Base-by-base conservation (phyloP, 1,284 basidiomycete genomes). In the Xerocomus nothofagi region DNA sequence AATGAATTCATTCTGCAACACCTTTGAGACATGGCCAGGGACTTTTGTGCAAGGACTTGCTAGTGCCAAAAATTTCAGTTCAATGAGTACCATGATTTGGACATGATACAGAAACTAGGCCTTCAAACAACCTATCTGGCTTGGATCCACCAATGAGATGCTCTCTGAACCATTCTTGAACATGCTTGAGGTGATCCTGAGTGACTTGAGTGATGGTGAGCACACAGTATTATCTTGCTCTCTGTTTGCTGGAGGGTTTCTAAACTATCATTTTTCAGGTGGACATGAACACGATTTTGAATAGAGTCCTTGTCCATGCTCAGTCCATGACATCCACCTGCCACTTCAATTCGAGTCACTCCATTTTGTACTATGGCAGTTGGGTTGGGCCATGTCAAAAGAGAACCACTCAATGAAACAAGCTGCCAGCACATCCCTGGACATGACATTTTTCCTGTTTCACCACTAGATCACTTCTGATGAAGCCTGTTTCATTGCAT, bases 241-340 rank as follows among this genome's bases (percentile, higher is more conserved):
- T n/a, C n/a, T n/a, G n/a, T 32, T 33, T 1, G 18, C 39, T 32
- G 11, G 7, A 6, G 12, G 6, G 7, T 27, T 5, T 12, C 29
- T 55, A 10, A 54, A 29, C 2, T 20, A 23, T 10, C 20, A 43
- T 55, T n/a, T n/a, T 63, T 50, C 57, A 58, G 63, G n/a, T n/a
- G 68, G 15, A 61, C 68, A 69, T 79, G n/a, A 79, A 79, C 32
- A 33, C 61, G 0, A 69, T 79, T 17, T 76, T 77, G 21, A 78
- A 80, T 39, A 85, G 82, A 77, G 80, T 77, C 83, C 6, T 80
- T 80, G 0, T 81, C 78, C 20, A 72, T 85, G 32, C 73, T 91
- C 21, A 89, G n/a, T n/a, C 88, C 88, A 0, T 91, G 88, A 87
- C 87, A 86, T 60, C 79, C 90, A 30, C 81, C 84, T 15, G 86